A percentile compares a stretch with the other conserved stretches of the same genome.
phyloP scores from a whole-genome alignment of 2,329 filamentous ascomycete species.

The Lasiodiplodia gonubiensis region DNA sequence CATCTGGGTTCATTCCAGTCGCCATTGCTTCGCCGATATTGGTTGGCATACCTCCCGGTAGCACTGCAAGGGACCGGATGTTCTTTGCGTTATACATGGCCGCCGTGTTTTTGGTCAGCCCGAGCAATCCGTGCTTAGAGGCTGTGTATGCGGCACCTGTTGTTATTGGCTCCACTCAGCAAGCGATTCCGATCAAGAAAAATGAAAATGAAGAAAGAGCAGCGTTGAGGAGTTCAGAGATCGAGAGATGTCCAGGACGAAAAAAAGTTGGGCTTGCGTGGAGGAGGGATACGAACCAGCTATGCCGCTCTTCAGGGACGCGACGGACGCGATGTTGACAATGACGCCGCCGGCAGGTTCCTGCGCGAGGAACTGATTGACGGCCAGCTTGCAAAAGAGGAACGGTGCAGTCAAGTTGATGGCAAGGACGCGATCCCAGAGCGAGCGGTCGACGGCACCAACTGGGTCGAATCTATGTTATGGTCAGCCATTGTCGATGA shows the following conservation, averaged over 20 bases:
- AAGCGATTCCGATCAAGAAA: not conserved
- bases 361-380: conserved; percentile 56
- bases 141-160: conserved; percentile 54
- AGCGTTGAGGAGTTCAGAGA: too few relatives aligned
- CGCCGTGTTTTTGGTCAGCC: conserved; percentile 56
- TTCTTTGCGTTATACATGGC: conserved; percentile 53
- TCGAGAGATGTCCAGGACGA: not conserved
- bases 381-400: conserved; percentile 58
- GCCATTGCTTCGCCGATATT: conserved; percentile 58
- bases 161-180: not conserved
- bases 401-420: conserved; percentile 64
- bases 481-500: not conserved
- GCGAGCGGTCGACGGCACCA: conserved; percentile 51
- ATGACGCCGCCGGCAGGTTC: conserved; percentile 52
- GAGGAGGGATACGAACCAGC: not conserved
- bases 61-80: conserved; percentile 54
- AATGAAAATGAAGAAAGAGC: too few relatives aligned
- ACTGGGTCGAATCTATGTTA: conserved; percentile 54
- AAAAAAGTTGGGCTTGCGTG: not conserved
- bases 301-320: conserved; percentile 1
- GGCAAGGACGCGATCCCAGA: conserved; percentile 61
- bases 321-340: conserved; percentile 54
- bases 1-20: conserved; percentile 38
- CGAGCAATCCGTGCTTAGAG: conserved; percentile 53
- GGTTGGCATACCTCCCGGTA: conserved; percentile 46